Evolutionary conservation across 441 rosid species (phyloP).

Genomic region (Jatropha podagrica): DNA sequence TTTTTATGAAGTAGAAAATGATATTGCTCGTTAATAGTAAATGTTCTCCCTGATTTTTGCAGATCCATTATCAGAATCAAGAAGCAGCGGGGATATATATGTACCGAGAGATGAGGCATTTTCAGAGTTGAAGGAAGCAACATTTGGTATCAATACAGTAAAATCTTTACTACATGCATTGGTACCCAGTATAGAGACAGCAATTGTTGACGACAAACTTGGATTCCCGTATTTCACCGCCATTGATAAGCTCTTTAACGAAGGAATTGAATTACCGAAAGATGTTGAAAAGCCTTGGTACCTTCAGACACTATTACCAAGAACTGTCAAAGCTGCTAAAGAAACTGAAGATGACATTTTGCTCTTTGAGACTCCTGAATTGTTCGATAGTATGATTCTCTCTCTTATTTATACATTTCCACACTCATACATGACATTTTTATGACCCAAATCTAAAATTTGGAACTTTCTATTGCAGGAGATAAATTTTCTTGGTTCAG

Average conservation of each 20-base stretch:
- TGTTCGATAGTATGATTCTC: conserved; percentile 38
- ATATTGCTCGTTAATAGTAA: no score
- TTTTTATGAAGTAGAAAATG: no score
- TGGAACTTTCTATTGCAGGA: conserved; percentile 31
- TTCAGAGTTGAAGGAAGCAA: conserved; percentile 38
- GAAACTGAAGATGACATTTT: conserved; percentile 39
- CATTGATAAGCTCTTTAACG: conserved; percentile 55
- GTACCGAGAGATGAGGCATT: conserved; percentile 75
- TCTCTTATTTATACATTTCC: not conserved
- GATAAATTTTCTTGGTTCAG: conserved; percentile 65
- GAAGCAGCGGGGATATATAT: conserved; percentile 32
- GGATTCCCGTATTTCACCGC: conserved; percentile 59
- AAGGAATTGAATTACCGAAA: conserved; percentile 47
- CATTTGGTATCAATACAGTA: conserved; percentile 49
- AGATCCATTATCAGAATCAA: conserved; percentile 55
- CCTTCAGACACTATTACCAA: conserved; percentile 41
- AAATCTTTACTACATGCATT: conserved; percentile 52
- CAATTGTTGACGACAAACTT: conserved; percentile 29
- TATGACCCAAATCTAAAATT: not conserved
- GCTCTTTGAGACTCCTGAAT: conserved; percentile 49
- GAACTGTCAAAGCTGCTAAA: conserved; percentile 38
- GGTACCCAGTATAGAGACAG: conserved; percentile 41
- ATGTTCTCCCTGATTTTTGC: not conserved
- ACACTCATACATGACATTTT: not conserved
- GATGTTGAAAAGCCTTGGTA: conserved; percentile 23